These are phyloP conservation scores for Diplodia corticola DNA, from an alignment of 2,329 filamentous ascomycete species.

Conservation along the genomic window DNA sequence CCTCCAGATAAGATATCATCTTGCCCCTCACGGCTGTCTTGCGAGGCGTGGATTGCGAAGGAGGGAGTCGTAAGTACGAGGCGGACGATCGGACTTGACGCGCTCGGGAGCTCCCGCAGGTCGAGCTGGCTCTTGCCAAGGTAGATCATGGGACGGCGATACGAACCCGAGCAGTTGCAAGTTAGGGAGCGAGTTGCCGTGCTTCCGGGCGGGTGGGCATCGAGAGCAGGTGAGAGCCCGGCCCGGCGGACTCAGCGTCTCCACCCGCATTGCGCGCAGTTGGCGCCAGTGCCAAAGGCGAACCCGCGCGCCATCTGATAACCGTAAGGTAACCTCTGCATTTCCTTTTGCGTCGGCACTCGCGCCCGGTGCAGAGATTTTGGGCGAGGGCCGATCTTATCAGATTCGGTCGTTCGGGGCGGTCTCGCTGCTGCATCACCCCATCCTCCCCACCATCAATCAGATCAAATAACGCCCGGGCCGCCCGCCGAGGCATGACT, in stretches of 20 bases:
- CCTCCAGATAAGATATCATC: slow-evolving; percentile 10
- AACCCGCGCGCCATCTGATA: background rate
- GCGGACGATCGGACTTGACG: background rate
- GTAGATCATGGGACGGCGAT: background rate
- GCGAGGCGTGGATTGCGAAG: background rate
- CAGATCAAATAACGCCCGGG: background rate
- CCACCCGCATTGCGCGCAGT: slow-evolving; percentile 3
- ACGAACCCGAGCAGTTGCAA: background rate
- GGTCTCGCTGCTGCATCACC: slow-evolving; percentile 5
- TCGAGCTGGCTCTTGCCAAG: too few species aligned
- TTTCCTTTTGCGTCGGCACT: background rate
- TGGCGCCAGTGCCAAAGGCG: background rate
- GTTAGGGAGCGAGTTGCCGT: background rate
- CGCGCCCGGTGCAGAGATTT: background rate
- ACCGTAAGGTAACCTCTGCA: background rate
- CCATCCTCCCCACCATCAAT: slow-evolving; percentile 7
- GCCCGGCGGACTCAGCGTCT: background rate
- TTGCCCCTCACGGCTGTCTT: background rate
- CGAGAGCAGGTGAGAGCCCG: background rate
- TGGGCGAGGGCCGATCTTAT: background rate
- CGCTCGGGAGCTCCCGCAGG: background rate
- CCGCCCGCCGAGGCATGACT: too few species aligned
- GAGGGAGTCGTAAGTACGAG: slow-evolving; percentile 2
- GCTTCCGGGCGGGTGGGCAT: background rate
- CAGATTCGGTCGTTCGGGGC: background rate